Conservation (phyloP, 2,329 filamentous ascomycete species). For the Botrytis pseudocinerea region DNA sequence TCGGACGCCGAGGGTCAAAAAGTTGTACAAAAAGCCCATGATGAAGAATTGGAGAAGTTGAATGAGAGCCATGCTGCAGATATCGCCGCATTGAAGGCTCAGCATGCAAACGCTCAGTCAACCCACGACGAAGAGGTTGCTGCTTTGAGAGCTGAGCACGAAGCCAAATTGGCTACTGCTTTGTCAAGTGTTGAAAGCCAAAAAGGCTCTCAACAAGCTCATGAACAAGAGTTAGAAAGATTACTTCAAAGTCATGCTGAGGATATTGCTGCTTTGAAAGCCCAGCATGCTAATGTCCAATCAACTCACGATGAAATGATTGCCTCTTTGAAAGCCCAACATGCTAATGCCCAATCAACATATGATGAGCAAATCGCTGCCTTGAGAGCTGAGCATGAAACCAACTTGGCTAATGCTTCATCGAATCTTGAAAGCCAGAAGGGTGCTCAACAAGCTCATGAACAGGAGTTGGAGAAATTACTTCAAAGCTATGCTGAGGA, state of each 20-base stretch:
- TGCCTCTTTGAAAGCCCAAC: conserved; percentile 44
- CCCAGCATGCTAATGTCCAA: conserved; percentile 49
- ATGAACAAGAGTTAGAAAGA: conserved; percentile 52
- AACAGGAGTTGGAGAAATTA: not conserved
- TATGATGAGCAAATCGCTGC: conserved; percentile 47
- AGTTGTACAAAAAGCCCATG: conserved; percentile 48
- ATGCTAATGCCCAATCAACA: conserved; percentile 47
- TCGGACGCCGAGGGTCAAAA: not conserved
- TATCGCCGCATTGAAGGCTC: conserved; percentile 46
- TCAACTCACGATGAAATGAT: conserved; percentile 23
- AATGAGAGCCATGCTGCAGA: conserved; percentile 54
- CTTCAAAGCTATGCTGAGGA: conserved; percentile 47
- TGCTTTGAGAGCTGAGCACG: conserved; percentile 32
- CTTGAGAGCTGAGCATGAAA: conserved; percentile 37
- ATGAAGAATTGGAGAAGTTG: conserved; percentile 53
- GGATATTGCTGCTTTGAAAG: conserved; percentile 42
- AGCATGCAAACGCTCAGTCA: conserved; percentile 52
- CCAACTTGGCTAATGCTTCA: not conserved
- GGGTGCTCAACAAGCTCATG: not conserved
- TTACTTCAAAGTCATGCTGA: conserved; percentile 57
- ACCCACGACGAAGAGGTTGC: conserved; percentile 54
- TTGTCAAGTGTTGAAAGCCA: not conserved
- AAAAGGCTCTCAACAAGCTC: conserved; percentile 47
- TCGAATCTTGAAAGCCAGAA: not conserved
- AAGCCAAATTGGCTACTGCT: not conserved